Evolutionary conservation across 257 asterid genomes (phyloP).

Genomic region (Scutellaria barbata): DNA sequence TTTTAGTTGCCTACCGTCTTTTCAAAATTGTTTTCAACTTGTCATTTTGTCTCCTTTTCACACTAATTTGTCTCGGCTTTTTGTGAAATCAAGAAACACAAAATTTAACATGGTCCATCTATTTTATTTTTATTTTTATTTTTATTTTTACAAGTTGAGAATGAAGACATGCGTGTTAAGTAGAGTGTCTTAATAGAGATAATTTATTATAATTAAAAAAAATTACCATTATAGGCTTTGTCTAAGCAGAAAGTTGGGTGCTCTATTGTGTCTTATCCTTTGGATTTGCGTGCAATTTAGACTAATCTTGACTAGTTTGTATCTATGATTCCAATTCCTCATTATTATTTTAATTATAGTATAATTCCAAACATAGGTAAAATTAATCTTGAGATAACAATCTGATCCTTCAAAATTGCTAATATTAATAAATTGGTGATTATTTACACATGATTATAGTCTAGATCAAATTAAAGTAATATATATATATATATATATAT

Average conservation of each 20-base stretch:
- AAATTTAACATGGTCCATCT: conserved; percentile 40
- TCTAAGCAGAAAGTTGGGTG: conserved; percentile 33
- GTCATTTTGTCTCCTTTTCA: conserved; percentile 22
- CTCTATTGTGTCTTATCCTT: conserved; percentile 53
- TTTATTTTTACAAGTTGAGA: conserved; percentile 50
- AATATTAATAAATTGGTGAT: no score
- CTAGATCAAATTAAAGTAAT: no score
- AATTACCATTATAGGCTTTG: conserved; percentile 30
- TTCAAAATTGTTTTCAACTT: neutral
- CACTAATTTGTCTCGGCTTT: conserved; percentile 6
- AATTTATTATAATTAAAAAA: conserved; percentile 37
- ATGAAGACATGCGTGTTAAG: conserved; percentile 68
- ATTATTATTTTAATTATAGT: no score
- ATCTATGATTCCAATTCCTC: neutral
- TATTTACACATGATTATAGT: no score
- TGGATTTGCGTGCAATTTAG: conserved; percentile 39
- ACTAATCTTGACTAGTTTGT: conserved; percentile 30
- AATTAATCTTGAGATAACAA: no score
- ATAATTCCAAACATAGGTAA: no score
- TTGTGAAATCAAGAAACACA: conserved; percentile 31
- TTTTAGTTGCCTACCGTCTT: conserved; percentile 3
- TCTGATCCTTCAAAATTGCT: no score
- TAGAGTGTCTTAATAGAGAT: conserved; percentile 55
- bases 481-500: no score
- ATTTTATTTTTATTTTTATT: conserved; percentile 11